phyloP scores from a whole-genome alignment of 768 basidiomycete species.

The Porphyrellus cyaneotinctus region DNA sequence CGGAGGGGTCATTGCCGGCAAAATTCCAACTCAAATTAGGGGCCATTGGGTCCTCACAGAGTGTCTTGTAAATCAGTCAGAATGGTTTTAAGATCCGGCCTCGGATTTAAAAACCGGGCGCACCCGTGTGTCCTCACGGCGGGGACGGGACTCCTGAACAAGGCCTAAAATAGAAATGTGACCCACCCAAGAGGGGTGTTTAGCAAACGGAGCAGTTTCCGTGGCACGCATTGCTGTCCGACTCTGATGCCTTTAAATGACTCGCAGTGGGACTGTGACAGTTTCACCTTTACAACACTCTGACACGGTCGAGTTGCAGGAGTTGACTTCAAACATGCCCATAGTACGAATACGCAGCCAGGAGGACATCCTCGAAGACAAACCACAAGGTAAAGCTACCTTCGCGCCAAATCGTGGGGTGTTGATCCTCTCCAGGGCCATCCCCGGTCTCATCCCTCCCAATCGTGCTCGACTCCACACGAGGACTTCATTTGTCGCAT shows the following conservation, averaged over 20 bases:
- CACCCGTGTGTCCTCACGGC: too few species aligned
- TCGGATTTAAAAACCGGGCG: too few species aligned
- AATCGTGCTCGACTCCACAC: constrained; percentile 2
- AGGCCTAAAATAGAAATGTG: constrained; percentile 1
- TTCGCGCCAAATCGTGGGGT: constrained; percentile 10
- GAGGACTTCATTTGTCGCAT: constrained; percentile 22
- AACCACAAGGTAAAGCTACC: constrained; percentile 21
- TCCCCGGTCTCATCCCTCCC: constrained; percentile 9
- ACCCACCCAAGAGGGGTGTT: constrained; percentile 17
- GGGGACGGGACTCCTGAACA: too few species aligned
- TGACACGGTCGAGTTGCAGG: constrained; percentile 20
- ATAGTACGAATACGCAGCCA: constrained; percentile 6
- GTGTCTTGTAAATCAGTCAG: too few species aligned
- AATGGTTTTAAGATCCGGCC: too few species aligned
- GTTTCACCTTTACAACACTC: background rate
- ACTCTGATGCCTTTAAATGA: too few species aligned
- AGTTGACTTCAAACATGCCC: constrained; percentile 12
- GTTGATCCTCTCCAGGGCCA: constrained; percentile 28
- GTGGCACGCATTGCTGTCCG: too few species aligned
- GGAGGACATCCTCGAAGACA: constrained; percentile 14
- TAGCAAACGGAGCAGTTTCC: background rate
- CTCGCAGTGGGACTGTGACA: background rate
- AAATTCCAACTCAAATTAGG: too few species aligned
- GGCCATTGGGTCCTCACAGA: too few species aligned
- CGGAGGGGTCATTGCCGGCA: too few species aligned